Base-by-base conservation (phyloP, 2,329 filamentous ascomycete species). In the Colletotrichum lini region DNA sequence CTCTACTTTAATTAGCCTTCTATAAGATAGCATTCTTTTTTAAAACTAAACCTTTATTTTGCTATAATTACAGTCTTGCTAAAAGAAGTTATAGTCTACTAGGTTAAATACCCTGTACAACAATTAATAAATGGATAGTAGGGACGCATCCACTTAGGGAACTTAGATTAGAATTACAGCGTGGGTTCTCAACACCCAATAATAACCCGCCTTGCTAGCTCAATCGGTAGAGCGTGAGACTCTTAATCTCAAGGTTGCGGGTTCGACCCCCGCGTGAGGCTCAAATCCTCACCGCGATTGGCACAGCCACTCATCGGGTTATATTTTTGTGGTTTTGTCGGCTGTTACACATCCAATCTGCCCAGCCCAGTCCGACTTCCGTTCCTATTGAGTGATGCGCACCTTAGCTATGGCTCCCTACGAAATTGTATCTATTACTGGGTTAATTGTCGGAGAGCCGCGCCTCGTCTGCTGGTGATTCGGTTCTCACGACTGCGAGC, bases 181-280 rank as follows among this genome's bases (percentile, higher is more conserved):
- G 9, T 9, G 2, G 9, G 2, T 38, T 8, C 8, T 60, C 42
- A 18, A 15, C 47, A 26, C 15, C 35, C 54, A 57, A 52, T 18
- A 42, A 54, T 50, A 52, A 54, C 49, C 60, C 60, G 62, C 62
- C 62, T 65, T 65, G 86, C 85, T 90, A 90, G 88, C 88, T 90
- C 88, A 90, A 90, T 90, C 87, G 88, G 88, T 91, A 91, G 90
- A 92, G 89, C 89, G 89, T 91, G 86, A 90, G 89, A 91, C 90
- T 91, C 90, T 88, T 88, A 88, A 69, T 69, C 66, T 69, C 60
- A 69, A 69, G 66, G 66, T 69, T 69, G 61, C 60, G 66, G 66
- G 72, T 74, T 74, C 72, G 73, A 74, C 73, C 73, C 73, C 73
- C 73, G 73, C 72, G 72, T 74, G 72, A 70, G 73, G 73, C 73